Evolutionary conservation across 495 filamentous ascomycete species (phyloP).

Genomic region (Tuber brumale): DNA sequence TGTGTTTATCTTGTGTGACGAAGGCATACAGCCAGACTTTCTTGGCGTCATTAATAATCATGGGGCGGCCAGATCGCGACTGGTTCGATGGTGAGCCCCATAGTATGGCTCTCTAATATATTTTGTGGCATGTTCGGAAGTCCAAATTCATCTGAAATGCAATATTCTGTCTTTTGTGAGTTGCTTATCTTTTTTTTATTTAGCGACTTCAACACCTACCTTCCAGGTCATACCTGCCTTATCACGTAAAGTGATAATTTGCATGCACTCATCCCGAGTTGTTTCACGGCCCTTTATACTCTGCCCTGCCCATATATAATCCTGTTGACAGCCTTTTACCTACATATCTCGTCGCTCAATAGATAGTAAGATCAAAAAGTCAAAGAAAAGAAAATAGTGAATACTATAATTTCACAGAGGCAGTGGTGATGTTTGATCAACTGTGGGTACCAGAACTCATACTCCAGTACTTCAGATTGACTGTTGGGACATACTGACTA

Average conservation of each 20-base stretch:
- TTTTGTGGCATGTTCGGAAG: background rate
- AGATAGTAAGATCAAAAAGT: no score
- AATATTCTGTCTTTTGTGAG: background rate
- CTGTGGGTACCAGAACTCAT: no score
- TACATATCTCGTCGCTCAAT: no score
- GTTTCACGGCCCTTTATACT: background rate
- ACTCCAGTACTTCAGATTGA: no score
- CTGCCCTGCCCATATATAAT: background rate
- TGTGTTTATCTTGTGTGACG: background rate
- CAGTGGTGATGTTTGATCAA: no score
- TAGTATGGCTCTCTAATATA: background rate
- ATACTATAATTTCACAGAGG: no score
- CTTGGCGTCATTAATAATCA: background rate
- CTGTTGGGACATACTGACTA: no score
- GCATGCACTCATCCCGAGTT: background rate
- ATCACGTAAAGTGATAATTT: background rate
- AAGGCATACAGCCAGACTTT: background rate
- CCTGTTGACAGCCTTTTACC: no score
- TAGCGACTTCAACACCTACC: background rate
- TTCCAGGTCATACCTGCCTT: constrained; percentile 1
- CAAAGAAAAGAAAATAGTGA: no score
- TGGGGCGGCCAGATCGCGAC: rapidly evolving
- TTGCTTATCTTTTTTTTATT: background rate
- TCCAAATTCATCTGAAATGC: background rate
- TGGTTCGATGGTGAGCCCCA: background rate